Base-by-base conservation (phyloP, 352 stramenopile species). In the Globisporangium irregulare region DNA sequence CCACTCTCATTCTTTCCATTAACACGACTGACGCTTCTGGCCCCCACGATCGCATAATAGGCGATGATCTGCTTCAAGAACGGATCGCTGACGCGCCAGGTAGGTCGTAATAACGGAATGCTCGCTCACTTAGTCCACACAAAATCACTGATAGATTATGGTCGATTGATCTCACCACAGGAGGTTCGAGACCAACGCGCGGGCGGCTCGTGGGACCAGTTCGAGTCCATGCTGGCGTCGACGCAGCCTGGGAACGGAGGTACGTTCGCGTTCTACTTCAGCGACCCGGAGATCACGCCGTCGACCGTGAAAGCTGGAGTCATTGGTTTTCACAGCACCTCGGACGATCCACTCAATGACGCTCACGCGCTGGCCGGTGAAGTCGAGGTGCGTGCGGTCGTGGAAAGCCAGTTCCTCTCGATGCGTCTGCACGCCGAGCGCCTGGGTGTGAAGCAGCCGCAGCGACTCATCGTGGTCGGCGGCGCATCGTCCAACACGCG, bases 1-100 rank as follows among this genome's bases (percentile, higher is more conserved):
- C 25, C 36, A 7, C 9, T 58, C 51, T 61, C 0, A 38, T 8
- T 12, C 25, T 51, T 29, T 66, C n/a, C 0, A 27, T 14, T 18
- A 0, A n/a, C 10, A 18, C 7, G 22, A 46, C 29, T 4, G 7
- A 51, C 27, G 18, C n/a, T 61, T 10, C 27, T 56, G 29, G 0
- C 59, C 41, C 5, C 5, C 15, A 18, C 51, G 12, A 46, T 22
- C 29, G 4, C 12, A 9, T 8, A 24, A 1, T 63, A 3, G 74
- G 86, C 81, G 9, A 95, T 97, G 87, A 87, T 95, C 43, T 93
- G 89, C 53, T 95, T 92, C 76, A 94, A 95, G 75, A 95, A 95
- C 55, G 87, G 87, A 43, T 78, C 86, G 1, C 76, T 97, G 36
- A 83, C 82, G 14, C 82, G 89, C 36, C 72, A 96, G 73, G 73